Percentiles rank a stretch among this genome's conserved stretches.
Conservation (phyloP, 2,329 filamentous ascomycete species). For the Xylaria multiplex region DNA sequence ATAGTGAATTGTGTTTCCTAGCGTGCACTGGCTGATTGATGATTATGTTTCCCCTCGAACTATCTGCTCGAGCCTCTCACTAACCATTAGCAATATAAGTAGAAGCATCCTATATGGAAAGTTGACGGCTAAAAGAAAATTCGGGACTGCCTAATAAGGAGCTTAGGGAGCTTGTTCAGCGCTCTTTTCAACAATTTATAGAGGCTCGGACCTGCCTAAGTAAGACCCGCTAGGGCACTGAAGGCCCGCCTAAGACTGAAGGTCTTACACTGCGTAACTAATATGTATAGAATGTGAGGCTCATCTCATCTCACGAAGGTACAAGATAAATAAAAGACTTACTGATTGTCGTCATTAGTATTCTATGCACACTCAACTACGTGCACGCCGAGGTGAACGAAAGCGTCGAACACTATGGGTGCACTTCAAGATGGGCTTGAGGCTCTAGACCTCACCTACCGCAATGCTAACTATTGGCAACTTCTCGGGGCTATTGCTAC, state of each 20-base stretch:
- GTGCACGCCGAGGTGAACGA: not conserved
- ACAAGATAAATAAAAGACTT: not conserved
- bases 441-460: slow-evolving; percentile 3
- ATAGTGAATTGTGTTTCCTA: not conserved
- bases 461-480: slow-evolving; percentile 11
- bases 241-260: not conserved
- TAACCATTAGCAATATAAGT: slow-evolving; percentile 11
- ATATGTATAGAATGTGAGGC: not conserved
- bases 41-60: no score
- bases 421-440: slow-evolving; percentile 19
- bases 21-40: no score
- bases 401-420: slow-evolving; percentile 9
- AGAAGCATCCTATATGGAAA: not conserved
- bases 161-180: slow-evolving; percentile 15
- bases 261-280: slow-evolving; percentile 2
- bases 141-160: slow-evolving; percentile 21
- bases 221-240: not conserved
- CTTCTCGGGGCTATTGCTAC: slow-evolving; percentile 5
- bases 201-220: slow-evolving; percentile 26
- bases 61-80: not conserved
- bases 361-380: not conserved
- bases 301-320: not conserved
- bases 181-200: slow-evolving; percentile 3
- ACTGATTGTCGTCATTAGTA: not conserved
- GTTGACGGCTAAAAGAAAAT: not conserved